These are phyloP conservation scores for Aegilops bicornis DNA, from an alignment of 176 grass and related monocot species.

Conservation along the genomic window DNA sequence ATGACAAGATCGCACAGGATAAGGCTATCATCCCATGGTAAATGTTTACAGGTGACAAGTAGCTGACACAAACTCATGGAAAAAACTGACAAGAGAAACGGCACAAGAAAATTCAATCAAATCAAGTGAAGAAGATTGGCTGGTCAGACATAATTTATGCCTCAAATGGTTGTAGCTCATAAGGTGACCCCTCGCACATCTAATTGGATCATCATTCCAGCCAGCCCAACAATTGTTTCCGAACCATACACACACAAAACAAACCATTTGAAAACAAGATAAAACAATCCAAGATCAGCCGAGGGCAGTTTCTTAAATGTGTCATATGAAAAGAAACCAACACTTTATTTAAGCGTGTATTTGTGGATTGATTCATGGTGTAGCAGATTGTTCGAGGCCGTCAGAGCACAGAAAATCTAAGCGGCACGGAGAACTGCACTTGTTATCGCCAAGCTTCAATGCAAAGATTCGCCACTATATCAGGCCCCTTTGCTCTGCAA, in stretches of 20 bases:
- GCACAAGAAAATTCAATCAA: no score
- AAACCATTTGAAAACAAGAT: neutral
- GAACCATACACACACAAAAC: neutral
- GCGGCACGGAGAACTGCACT: neutral
- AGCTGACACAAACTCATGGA: neutral
- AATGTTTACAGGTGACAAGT: neutral
- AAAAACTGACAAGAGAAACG: neutral
- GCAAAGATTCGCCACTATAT: neutral
- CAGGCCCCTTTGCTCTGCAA: conserved; percentile 17
- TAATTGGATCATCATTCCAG: conserved; percentile 64
- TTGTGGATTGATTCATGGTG: neutral
- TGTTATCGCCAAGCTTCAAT: conserved; percentile 4
- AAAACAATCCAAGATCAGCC: neutral
- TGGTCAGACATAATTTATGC: conserved; percentile 47
- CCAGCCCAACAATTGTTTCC: neutral
- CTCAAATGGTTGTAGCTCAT: conserved; percentile 54
- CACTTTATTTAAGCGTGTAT: neutral
- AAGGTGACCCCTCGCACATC: conserved; percentile 44
- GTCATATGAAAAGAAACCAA: neutral
- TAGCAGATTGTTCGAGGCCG: conserved; percentile 11
- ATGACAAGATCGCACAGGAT: neutral
- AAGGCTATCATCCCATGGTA: no score
- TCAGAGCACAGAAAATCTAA: neutral
- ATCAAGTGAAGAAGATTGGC: neutral
- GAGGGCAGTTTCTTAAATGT: neutral